Percentiles rank a stretch among this genome's conserved stretches.
Conservation (phyloP, 164 flowering plant genomes). For the Magnolia kwangsiensis region DNA sequence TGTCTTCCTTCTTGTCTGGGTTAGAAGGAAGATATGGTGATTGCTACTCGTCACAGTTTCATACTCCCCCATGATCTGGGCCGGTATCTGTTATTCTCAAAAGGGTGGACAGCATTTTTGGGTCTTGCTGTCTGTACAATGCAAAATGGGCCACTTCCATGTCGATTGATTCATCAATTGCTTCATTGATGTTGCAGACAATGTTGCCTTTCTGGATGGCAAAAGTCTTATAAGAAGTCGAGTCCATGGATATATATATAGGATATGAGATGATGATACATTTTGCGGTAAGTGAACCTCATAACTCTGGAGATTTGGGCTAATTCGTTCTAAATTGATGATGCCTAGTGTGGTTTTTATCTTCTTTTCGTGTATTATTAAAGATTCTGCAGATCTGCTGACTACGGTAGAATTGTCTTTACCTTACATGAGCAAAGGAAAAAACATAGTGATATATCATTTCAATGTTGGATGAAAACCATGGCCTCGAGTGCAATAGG, state of each 20-base stretch:
- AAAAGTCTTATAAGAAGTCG: neutral
- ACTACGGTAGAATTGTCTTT: too few relatives aligned
- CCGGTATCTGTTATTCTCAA: neutral
- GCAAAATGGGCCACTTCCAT: neutral
- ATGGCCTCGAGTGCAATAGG: too few relatives aligned
- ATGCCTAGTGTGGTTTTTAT: too few relatives aligned
- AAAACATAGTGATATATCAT: too few relatives aligned
- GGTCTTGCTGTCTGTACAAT: neutral
- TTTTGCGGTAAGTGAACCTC: neutral
- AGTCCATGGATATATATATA: neutral
- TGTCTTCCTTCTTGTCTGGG: slow-evolving; percentile 69
- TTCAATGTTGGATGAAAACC: too few relatives aligned
- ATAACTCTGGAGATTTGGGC: neutral
- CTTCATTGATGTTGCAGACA: neutral
- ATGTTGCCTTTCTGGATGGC: neutral
- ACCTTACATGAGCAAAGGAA: too few relatives aligned
- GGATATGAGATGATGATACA: neutral
- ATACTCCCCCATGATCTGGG: neutral
- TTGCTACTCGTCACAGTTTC: neutral
- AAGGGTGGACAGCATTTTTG: neutral
- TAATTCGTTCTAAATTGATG: neutral
- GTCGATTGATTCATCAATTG: neutral
- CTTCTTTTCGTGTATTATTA: too few relatives aligned
- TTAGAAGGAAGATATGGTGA: slow-evolving; percentile 61
- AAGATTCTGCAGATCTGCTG: too few relatives aligned